A percentile compares a stretch with the other conserved stretches of the same genome.
Conservation (phyloP, 108 stramenopile genomes). For the Discostella stelligeroides region DNA sequence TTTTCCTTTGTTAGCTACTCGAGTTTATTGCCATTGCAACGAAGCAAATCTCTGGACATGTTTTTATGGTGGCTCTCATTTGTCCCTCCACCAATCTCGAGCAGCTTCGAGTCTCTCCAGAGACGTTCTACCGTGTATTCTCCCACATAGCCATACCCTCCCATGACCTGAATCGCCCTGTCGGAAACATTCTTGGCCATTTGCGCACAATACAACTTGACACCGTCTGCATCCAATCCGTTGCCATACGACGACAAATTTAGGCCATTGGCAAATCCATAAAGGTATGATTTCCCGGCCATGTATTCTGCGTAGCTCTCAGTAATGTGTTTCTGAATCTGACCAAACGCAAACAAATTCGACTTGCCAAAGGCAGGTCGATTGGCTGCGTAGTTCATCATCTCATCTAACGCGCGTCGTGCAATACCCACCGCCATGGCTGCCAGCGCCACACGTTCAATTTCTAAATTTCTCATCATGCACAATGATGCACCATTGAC, state of each 20-base stretch:
- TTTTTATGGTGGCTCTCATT: constrained; percentile 99
- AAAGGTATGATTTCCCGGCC: constrained; percentile 94
- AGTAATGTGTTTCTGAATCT: constrained; percentile 92
- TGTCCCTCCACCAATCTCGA: constrained; percentile 99
- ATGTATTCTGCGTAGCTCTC: constrained; percentile 97
- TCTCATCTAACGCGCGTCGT: constrained; percentile 90
- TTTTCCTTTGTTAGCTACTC: constrained; percentile 40
- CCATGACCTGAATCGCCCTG: constrained; percentile 97
- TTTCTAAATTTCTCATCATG: constrained; percentile 99
- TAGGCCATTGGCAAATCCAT: constrained; percentile 81
- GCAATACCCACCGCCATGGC: constrained; percentile 97
- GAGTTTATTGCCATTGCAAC: constrained; percentile 46
- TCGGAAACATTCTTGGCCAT: constrained; percentile 98
- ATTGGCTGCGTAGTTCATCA: constrained; percentile 89
- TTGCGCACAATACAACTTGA: constrained; percentile 94
- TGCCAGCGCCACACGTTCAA: constrained; percentile 95
- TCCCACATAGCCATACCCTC: constrained; percentile 98
- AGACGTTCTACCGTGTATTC: constrained; percentile 97
- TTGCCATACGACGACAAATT: constrained; percentile 83
- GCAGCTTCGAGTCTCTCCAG: constrained; percentile 97
- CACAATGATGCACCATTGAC: constrained; percentile 91
- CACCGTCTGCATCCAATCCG: constrained; percentile 96
- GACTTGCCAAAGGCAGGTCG: constrained; percentile 92
- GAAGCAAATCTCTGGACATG: constrained; percentile 83
- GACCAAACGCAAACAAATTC: constrained; percentile 87